Conservation (phyloP, 176 grass and related monocot species). For the Neostapfia colusana region DNA sequence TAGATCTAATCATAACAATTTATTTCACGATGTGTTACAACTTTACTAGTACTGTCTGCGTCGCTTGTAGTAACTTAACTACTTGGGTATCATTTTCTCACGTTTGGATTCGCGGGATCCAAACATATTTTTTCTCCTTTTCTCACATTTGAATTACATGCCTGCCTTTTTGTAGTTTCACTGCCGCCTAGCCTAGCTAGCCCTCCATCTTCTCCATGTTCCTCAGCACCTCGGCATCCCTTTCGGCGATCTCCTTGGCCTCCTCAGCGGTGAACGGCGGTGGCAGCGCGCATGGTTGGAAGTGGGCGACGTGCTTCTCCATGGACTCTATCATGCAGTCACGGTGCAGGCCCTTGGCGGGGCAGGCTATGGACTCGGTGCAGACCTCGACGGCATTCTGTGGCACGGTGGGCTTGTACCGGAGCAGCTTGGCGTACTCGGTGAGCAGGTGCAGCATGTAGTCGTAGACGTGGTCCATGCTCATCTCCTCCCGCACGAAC, state of each 20-base stretch:
- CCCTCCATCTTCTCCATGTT: slow-evolving; percentile 34
- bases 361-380: slow-evolving; percentile 49
- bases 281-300: slow-evolving; percentile 46
- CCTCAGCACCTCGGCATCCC: slow-evolving; percentile 12
- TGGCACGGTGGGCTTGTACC: slow-evolving; percentile 48
- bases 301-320: slow-evolving; percentile 29
- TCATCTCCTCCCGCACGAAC: slow-evolving; percentile 53
- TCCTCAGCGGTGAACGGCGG: slow-evolving; percentile 43
- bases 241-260: slow-evolving; percentile 10
- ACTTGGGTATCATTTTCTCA: background rate
- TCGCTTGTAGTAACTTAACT: background rate
- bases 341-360: slow-evolving; percentile 6
- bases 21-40: background rate
- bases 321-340: slow-evolving; percentile 48
- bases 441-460: slow-evolving; percentile 77
- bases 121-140: background rate
- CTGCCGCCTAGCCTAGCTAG: background rate
- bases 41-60: background rate
- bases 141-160: background rate
- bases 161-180: background rate
- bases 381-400: slow-evolving; percentile 54
- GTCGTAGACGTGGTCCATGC: slow-evolving; percentile 65
- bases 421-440: slow-evolving; percentile 58
- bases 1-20: background rate
- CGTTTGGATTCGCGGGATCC: background rate